A percentile compares a stretch with the other conserved stretches of the same genome.
Conservation (phyloP, 805 yeast genomes). For the Teunomyces atbi region DNA sequence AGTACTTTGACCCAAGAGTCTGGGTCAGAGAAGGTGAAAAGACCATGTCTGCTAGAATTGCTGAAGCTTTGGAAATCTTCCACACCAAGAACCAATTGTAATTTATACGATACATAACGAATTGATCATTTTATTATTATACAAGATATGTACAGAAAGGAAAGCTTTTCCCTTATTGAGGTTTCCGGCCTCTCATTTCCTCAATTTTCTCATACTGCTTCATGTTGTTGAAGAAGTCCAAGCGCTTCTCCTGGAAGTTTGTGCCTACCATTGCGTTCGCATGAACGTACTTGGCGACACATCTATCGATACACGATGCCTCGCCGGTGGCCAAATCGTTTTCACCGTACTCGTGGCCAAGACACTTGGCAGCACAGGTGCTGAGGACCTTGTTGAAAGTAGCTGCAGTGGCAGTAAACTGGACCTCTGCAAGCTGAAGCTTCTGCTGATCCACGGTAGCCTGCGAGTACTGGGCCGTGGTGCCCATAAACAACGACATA, state of each 20-base stretch:
- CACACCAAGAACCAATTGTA: constrained; percentile 68
- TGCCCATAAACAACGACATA: constrained; percentile 67
- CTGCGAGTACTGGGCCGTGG: constrained; percentile 36
- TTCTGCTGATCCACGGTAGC: constrained; percentile 59
- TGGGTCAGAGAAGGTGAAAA: constrained; percentile 99
- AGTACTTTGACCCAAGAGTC: constrained; percentile 99
- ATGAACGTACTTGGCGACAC: constrained; percentile 78
- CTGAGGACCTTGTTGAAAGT: constrained; percentile 47
- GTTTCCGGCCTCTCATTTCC: constrained; percentile 4
- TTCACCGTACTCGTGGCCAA: constrained; percentile 84
- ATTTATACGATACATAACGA: constrained; percentile 9
- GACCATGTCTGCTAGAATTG: constrained; percentile 88
- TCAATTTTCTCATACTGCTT: constrained; percentile 29
- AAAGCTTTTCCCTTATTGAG: neutral
- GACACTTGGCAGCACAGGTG: constrained; percentile 73
- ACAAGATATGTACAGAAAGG: constrained; percentile 2
- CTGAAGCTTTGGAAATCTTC: constrained; percentile 83
- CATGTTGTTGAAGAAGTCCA: constrained; percentile 45
- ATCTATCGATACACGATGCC: constrained; percentile 75
- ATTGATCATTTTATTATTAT: constrained; percentile 1
- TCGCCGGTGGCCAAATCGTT: constrained; percentile 85
- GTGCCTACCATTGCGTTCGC: constrained; percentile 66
- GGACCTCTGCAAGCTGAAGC: constrained; percentile 62
- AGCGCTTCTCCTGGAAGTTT: constrained; percentile 39
- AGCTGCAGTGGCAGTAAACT: constrained; percentile 57